A percentile compares a stretch with the other conserved stretches of the same genome.
These are phyloP conservation scores for Penicillium sclerotiorum DNA, from an alignment of 2,329 filamentous ascomycete genomes.

Conservation along the genomic window DNA sequence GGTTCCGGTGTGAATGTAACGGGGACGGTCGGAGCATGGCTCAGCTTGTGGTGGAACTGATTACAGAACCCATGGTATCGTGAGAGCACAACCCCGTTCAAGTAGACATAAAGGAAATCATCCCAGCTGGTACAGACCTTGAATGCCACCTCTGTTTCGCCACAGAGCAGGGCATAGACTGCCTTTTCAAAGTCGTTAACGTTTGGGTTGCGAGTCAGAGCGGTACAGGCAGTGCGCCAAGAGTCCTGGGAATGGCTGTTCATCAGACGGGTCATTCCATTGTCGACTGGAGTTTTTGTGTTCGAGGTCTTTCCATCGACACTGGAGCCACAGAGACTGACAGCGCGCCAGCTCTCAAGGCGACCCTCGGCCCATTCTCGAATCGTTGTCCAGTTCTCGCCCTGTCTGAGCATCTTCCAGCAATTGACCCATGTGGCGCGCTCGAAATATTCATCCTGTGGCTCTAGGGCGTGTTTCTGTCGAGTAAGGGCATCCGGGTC, in stretches of 20 bases:
- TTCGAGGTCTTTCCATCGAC: constrained; percentile 31
- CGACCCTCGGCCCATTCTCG: constrained; percentile 83
- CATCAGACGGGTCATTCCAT: constrained; percentile 46
- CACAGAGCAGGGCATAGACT: constrained; percentile 87
- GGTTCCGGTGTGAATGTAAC: constrained; percentile 62
- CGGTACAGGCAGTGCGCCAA: constrained; percentile 43
- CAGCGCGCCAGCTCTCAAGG: constrained; percentile 85
- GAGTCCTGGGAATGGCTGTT: constrained; percentile 42
- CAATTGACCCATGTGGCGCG: constrained; percentile 90
- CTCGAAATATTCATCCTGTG: constrained; percentile 86
- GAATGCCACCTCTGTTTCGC: constrained; percentile 77
- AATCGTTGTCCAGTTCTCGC: constrained; percentile 72
- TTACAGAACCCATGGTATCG: constrained; percentile 73
- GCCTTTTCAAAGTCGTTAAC: constrained; percentile 80
- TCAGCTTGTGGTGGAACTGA: constrained; percentile 46
- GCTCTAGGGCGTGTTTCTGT: constrained; percentile 74
- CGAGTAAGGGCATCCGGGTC: constrained; percentile 88
- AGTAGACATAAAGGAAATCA: constrained; percentile 82
- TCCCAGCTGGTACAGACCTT: constrained; percentile 79
- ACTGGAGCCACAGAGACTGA: constrained; percentile 70
- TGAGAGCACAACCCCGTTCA: constrained; percentile 79
- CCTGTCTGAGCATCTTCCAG: constrained; percentile 87
- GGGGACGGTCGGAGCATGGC: constrained; percentile 58
- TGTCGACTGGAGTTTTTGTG: constrained; percentile 36
- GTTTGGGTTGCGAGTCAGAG: constrained; percentile 62